Conservation (phyloP, 129 eudicot genomes). For the sunflower (Helianthus annuus) region HanXRQr2.0-SUNRISE NC_035438.2:4859921-4860420, state of each 20-base stretch:
- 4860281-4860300: no score
- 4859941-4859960: slow-evolving; percentile 93
- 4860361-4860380: no score
- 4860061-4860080: neutral
- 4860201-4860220: neutral
- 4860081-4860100: neutral
- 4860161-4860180: neutral
- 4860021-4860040: slow-evolving; percentile 98
- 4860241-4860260: no score
- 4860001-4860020: slow-evolving; percentile 77
- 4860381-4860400: no score
- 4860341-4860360: no score
- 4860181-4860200: slow-evolving; percentile 8
- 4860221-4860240: no score
- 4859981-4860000: slow-evolving; percentile 60
- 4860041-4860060: slow-evolving; percentile 23
- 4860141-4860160: neutral
- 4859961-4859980: slow-evolving; percentile 80
- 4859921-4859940: slow-evolving; percentile 76
- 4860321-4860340: no score
- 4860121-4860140: neutral
- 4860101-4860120: neutral
- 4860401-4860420: no score
- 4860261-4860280: no score
- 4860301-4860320: no score